Evolutionary conservation across 495 filamentous ascomycete species (phyloP).

Genomic region (Talaromyces stipitatus): DNA sequence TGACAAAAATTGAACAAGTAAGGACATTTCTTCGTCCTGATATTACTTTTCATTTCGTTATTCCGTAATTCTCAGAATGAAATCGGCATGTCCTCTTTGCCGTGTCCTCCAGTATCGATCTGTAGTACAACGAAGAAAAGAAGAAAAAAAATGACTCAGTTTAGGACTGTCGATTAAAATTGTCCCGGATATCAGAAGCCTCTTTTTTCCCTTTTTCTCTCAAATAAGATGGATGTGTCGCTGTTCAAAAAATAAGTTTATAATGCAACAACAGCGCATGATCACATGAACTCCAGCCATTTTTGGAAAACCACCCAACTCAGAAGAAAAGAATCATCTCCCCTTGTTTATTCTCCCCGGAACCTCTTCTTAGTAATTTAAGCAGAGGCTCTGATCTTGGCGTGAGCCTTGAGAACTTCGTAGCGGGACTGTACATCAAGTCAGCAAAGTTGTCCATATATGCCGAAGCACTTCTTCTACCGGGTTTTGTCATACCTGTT

Average conservation of each 20-base stretch:
- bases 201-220: constrained; percentile 25
- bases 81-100: constrained; percentile 7
- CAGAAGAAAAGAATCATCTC: constrained; percentile 24
- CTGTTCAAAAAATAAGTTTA: constrained; percentile 30
- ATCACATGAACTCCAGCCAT: constrained; percentile 36
- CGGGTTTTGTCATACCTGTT: constrained; percentile 60
- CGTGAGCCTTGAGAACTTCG: constrained; percentile 88
- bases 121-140: constrained; percentile 3
- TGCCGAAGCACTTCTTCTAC: not conserved
- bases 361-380: constrained; percentile 34
- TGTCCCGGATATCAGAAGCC: constrained; percentile 41
- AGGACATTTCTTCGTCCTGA: constrained; percentile 10
- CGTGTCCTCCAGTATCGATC: constrained; percentile 4
- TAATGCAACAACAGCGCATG: constrained; percentile 42
- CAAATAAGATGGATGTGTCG: constrained; percentile 22
- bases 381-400: constrained; percentile 61
- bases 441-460: constrained; percentile 8
- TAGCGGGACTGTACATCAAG: constrained; percentile 57
- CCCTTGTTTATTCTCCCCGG: constrained; percentile 36
- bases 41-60: constrained; percentile 10
- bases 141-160: constrained; percentile 6
- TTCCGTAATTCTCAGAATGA: constrained; percentile 8
- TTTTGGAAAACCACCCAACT: constrained; percentile 33
- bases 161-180: not conserved
- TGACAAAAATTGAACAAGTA: constrained; percentile 3